Evolutionary conservation across 2,329 filamentous ascomycete genomes (phyloP), one percentile per base, ranked within the genome.

Genomic region (Epichloe coenophiala): DNA sequence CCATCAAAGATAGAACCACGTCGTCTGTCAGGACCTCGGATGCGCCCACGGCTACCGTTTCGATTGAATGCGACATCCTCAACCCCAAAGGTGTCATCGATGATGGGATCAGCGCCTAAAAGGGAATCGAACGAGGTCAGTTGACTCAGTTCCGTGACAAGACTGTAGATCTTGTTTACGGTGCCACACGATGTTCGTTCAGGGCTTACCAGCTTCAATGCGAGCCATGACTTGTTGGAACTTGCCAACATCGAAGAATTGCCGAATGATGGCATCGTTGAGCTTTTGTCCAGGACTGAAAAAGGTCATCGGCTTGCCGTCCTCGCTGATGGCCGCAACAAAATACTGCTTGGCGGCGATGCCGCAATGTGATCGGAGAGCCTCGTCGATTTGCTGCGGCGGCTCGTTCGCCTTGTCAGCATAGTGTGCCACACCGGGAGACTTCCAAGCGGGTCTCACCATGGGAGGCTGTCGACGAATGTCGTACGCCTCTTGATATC

Each of bases 271-370:
- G 48, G 65, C 58, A 52, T 70, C 64, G 51, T 68, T 55, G 50
- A 69, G 58, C 19, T 63, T 62, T 40, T 64, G 60, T 15, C 67
- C 63, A 1, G 73, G 71, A 3, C 71, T 72, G 3, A 70, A 67
- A 50, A 74, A 76, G 3, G 68, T 74, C 51, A 68, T 66, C 2
- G 67, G 58, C 15, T 67, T 65, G 19, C 73, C 73, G 52, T 75
- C 72, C 31, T 77, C 72, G 37, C 69, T 64, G 40, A 77, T 63
- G 2, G 70, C 71, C 11, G 72, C 75, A 36, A 80, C 66, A 55
- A 80, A 78, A 58, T 74, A 80, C 53, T 66, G 66, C 48, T 71
- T 68, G 11, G 70, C 71, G 2, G 72, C 69, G 44, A 80, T 75
- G 38, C 70, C 68, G 55, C 76, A 79, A 40, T 75, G 67, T 46